phyloP scores from a whole-genome alignment of 305 asterid genomes.

The Nicotiana rustica region DNA sequence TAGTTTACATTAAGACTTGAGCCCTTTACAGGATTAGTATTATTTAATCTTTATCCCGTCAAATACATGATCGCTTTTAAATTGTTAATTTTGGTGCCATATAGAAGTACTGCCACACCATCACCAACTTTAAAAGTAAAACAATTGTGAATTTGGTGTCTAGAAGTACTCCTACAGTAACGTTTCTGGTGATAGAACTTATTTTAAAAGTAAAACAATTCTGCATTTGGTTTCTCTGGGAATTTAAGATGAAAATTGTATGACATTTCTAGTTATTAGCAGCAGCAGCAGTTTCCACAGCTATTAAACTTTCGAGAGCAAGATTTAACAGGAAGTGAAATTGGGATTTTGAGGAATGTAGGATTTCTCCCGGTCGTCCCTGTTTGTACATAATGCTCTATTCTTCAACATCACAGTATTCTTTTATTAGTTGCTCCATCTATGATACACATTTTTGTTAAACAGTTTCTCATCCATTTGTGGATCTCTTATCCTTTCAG shows the following conservation, averaged over 20 bases:
- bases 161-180: no score
- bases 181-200: neutral
- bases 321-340: neutral
- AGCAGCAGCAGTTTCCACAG: neutral
- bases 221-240: neutral
- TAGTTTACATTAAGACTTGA: no score
- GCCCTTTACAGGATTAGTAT: no score
- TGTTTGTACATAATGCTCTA: neutral
- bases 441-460: neutral
- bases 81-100: no score
- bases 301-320: neutral
- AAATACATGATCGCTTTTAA: no score
- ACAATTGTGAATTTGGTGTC: no score
- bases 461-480: neutral
- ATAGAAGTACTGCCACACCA: no score
- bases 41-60: no score
- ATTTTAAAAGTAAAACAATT: neutral
- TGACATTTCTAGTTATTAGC: neutral
- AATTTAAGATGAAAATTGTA: neutral
- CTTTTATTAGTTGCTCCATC: no score
- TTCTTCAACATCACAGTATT: neutral
- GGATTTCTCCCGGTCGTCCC: neutral
- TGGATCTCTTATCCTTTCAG: conserved; percentile 46
- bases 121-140: no score
- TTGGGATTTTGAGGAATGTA: neutral